Percentiles rank a stretch among this genome's conserved stretches.
Evolutionary conservation across 306 rosid genomes (phyloP).

Genomic region (barrel medic (Medicago truncatula)): DNA sequence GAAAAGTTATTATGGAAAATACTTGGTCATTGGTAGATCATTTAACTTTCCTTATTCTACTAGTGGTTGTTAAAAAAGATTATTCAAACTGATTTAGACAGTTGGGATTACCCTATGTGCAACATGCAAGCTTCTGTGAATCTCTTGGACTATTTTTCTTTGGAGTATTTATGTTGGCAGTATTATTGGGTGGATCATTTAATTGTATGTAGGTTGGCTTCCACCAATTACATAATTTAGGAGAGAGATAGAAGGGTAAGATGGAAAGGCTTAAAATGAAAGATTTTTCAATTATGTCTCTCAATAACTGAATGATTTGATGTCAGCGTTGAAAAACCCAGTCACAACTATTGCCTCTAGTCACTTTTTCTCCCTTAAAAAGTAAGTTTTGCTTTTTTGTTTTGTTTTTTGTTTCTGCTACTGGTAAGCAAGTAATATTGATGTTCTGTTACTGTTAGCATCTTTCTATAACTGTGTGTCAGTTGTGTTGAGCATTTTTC

Average conservation of each 20-base stretch:
- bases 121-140: slow-evolving; percentile 13
- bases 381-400: slow-evolving; percentile 7
- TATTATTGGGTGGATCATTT: slow-evolving; percentile 7
- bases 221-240: slow-evolving; percentile 1
- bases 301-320: slow-evolving; percentile 30
- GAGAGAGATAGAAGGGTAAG: not conserved
- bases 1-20: not conserved
- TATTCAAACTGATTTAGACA: slow-evolving; percentile 4
- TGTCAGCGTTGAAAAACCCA: slow-evolving; percentile 18
- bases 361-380: not conserved
- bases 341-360: slow-evolving; percentile 15
- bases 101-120: slow-evolving; percentile 19
- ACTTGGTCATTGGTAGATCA: not conserved
- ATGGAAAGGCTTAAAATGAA: not conserved
- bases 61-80: not conserved
- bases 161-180: slow-evolving; percentile 32
- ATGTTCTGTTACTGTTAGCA: not conserved
- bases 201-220: slow-evolving; percentile 32
- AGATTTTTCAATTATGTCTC: slow-evolving; percentile 28
- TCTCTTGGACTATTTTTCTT: not conserved
- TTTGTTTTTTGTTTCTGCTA: not conserved
- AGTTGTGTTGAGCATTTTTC: not conserved
- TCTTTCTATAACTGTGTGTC: no score
- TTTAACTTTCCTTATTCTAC: not conserved
- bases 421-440: slow-evolving; percentile 21